These are phyloP conservation scores for Tubosaeta sp. DNA, from an alignment of 768 basidiomycete genomes.

Conservation along the genomic window DNA sequence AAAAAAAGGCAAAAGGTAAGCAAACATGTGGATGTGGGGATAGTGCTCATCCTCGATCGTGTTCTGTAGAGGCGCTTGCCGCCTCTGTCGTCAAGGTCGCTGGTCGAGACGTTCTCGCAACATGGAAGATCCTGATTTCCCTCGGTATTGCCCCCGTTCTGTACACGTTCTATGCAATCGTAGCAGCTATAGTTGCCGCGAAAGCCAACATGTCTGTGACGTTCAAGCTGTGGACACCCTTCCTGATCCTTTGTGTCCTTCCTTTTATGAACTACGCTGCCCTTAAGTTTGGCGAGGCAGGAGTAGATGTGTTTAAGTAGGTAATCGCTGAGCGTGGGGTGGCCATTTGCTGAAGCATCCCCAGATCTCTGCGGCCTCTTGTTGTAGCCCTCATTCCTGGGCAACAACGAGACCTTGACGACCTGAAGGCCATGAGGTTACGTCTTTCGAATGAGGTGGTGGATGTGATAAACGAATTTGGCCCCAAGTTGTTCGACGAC, in stretches of 20 bases:
- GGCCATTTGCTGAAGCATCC: constrained; percentile 7
- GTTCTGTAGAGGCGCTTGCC: constrained; percentile 79
- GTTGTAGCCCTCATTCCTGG: constrained; percentile 86
- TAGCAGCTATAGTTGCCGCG: constrained; percentile 71
- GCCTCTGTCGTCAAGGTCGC: constrained; percentile 93
- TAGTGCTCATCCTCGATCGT: neutral
- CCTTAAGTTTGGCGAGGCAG: constrained; percentile 96
- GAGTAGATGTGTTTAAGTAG: constrained; percentile 94
- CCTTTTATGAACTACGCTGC: constrained; percentile 92
- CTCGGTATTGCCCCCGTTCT: constrained; percentile 85
- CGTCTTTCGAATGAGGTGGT: constrained; percentile 81
- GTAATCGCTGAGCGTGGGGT: constrained; percentile 25
- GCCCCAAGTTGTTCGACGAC: constrained; percentile 81
- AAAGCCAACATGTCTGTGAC: constrained; percentile 58
- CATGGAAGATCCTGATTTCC: constrained; percentile 96
- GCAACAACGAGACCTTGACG: constrained; percentile 75
- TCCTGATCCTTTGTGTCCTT: constrained; percentile 65
- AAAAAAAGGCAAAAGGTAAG: constrained; percentile 82
- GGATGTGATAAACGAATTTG: constrained; percentile 81
- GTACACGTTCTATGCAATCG: constrained; percentile 76
- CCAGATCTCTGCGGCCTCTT: constrained; percentile 84
- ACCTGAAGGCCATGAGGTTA: constrained; percentile 68
- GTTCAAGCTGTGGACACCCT: constrained; percentile 72
- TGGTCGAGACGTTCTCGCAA: constrained; percentile 93
- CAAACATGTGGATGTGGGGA: neutral